Base-by-base conservation (phyloP, 208 protist genomes). In the Pavlovales sp. region DNA sequence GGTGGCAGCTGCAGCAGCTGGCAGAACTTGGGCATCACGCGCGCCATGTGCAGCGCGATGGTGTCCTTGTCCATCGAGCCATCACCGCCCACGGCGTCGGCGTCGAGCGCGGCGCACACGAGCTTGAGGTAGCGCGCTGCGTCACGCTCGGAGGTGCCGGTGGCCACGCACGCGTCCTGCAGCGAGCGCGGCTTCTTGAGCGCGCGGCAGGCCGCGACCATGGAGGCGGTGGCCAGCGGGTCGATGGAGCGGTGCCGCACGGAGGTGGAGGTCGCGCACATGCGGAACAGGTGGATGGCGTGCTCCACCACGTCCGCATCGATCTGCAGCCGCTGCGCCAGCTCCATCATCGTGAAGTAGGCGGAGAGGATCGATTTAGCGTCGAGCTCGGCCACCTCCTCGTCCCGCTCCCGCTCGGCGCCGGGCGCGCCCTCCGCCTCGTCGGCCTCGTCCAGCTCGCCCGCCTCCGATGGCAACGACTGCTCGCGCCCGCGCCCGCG, bases 1-100 rank as follows among this genome's bases (percentile, higher is more conserved):
- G 5, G 22, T 10, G 57, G 57, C 57, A 71, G 57, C 57, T 71
- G 7, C 22, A 71, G 57, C 18, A 71, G 57, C 14, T 30, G 5
- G 57, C 57, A 71, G 57, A 71, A 71, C 57, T 71, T 71, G 57
- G 57, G 57, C 57, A 71, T 71, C 57, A 71, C 57, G 57, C 57
- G 57, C 57, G 57, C 57, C 57, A 71, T 71, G 57, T 71, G 57
- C 57, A 71, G 57, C 57, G 57, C 57, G 57, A 71, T 71, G 44
- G 18, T 71, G 18, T 71, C 57, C 57, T 10, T 71, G 57, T 32
- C 7, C 57, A 10, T 10, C 22, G 18, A 10, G 57, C 7, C 26
- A 2, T 2, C 57, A 2, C 14, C 57, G 22, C 2, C 26, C 18
- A 2, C 57, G 14, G 57, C 5, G 57, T 71, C 57, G 18, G 57